A percentile compares a stretch with the other conserved stretches of the same genome.
These are phyloP conservation scores for Suhomyces bokatorum DNA, from an alignment of 1,139 yeast species.

Conservation along the genomic window DNA sequence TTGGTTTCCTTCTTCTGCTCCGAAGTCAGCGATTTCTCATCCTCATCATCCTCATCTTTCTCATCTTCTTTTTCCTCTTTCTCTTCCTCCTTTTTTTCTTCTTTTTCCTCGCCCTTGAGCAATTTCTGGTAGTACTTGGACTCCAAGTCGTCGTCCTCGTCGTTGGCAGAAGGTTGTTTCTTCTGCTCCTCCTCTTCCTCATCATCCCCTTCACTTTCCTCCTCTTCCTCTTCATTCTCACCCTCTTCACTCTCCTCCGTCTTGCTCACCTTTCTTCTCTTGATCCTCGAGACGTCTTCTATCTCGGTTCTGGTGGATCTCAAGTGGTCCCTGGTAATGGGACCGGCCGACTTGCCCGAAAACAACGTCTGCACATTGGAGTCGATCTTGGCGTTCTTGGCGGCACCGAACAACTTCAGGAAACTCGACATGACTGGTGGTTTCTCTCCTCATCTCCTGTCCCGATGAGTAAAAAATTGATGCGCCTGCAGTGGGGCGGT, in stretches of 20 bases:
- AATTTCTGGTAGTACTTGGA: constrained; percentile 46
- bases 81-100: constrained; percentile 21
- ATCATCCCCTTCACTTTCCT: constrained; percentile 20
- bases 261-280: constrained; percentile 22
- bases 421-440: constrained; percentile 32
- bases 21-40: background rate
- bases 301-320: constrained; percentile 28
- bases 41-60: constrained; percentile 12
- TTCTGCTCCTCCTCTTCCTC: background rate
- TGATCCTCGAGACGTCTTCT: constrained; percentile 14
- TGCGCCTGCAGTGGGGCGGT: constrained; percentile 2
- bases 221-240: constrained; percentile 13
- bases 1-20: constrained; percentile 15
- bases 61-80: constrained; percentile 8
- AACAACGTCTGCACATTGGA: constrained; percentile 45
- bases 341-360: constrained; percentile 34
- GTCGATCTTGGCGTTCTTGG: constrained; percentile 31
- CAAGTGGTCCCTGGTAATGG: constrained; percentile 34
- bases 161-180: constrained; percentile 17
- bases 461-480: constrained; percentile 12
- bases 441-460: constrained; percentile 2
- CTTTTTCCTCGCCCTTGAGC: constrained; percentile 24
- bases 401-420: constrained; percentile 34
- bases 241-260: constrained; percentile 17
- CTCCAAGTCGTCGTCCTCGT: constrained; percentile 51